Evolutionary conservation across 106 monocot species (phyloP), one percentile per base, ranked within the genome.

Genomic region (Dendrobium nobile): DNA sequence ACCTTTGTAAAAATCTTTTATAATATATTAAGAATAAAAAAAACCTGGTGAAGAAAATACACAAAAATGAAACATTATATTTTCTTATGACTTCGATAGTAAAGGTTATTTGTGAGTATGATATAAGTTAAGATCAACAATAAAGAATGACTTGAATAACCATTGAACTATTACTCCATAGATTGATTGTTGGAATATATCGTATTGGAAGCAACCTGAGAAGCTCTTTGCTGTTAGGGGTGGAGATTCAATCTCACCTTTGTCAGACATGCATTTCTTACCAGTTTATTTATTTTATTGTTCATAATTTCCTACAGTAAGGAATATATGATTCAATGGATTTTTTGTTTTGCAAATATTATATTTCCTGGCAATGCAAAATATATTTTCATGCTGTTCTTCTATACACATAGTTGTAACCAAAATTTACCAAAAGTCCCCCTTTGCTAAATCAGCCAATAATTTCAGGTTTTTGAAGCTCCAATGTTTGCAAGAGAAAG

Each of bases 401-500:
- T 61, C 20, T 61, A 6, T 61, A 22, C 22, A 61, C n/a, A 10
- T 56, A 56, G 61, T 61, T 51, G 13, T 51, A n/a, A 4, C 61
- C n/a, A 61, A 61, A 61, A n/a, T 10, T 61, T 61, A 22, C 6
- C 61, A 61, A 22, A 61, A 1, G n/a, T 61, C 4, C 61, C 61
- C 2, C 61, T 61, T 42, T 4, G 64, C 58, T 44, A 7, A 74
- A 74, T 47, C 67, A 41, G 31, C 8, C 78, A 56, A 85, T 91
- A 87, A 28, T 8, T 70, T 70, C 37, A 70, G 70, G 80, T 80
- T 44, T 89, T 95, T 74, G 88, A 86, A 84, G 24, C 86, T 2
- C 95, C 92, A 1, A 78, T 78, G 67, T 88, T 89, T 68, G 26
- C 75, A 42, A 86, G 61, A 19, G 72, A 59, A 40, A 68, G 76